Percentiles rank a stretch among this genome's conserved stretches.
Evolutionary conservation across 2,329 filamentous ascomycete genomes (phyloP).

Genomic region (Paraphoma chrysanthemicola): DNA sequence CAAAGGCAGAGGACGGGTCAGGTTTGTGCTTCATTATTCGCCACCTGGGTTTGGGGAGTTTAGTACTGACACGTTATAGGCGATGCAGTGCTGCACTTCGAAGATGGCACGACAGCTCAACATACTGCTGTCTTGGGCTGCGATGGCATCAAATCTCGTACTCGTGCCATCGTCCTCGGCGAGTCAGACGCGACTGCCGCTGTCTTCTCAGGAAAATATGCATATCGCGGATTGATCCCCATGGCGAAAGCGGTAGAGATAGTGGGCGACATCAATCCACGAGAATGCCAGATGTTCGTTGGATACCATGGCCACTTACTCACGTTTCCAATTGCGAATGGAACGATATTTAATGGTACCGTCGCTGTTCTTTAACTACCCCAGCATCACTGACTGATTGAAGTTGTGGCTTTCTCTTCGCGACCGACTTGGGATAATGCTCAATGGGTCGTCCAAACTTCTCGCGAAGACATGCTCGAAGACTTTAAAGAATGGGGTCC

Average conservation of each 20-base stretch:
- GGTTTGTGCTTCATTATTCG: conserved; percentile 3
- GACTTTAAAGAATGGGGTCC: conserved; percentile 34
- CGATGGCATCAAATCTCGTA: conserved; percentile 68
- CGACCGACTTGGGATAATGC: conserved; percentile 23
- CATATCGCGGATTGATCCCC: conserved; percentile 67
- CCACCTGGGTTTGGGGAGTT: not conserved
- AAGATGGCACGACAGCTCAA: conserved; percentile 53
- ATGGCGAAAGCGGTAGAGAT: conserved; percentile 61
- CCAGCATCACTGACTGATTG: not conserved
- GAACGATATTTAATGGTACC: conserved; percentile 60
- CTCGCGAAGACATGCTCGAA: conserved; percentile 32
- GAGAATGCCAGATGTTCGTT: conserved; percentile 63
- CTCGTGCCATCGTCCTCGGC: conserved; percentile 61
- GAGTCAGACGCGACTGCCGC: conserved; percentile 50
- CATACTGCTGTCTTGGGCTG: conserved; percentile 64
- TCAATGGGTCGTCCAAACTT: conserved; percentile 36
- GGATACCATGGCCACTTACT: conserved; percentile 65
- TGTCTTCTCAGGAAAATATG: conserved; percentile 65
- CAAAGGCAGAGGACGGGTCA: conserved; percentile 28
- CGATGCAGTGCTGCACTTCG: conserved; percentile 47
- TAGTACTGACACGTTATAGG: conserved; percentile 1
- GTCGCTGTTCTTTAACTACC: not conserved
- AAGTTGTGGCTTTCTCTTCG: conserved; percentile 38
- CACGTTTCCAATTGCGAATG: conserved; percentile 67
- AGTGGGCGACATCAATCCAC: conserved; percentile 57